A percentile compares a stretch with the other conserved stretches of the same genome.
These are phyloP conservation scores for Suhomyces chickasaworum DNA, from an alignment of 1,139 yeast species.

Conservation along the genomic window DNA sequence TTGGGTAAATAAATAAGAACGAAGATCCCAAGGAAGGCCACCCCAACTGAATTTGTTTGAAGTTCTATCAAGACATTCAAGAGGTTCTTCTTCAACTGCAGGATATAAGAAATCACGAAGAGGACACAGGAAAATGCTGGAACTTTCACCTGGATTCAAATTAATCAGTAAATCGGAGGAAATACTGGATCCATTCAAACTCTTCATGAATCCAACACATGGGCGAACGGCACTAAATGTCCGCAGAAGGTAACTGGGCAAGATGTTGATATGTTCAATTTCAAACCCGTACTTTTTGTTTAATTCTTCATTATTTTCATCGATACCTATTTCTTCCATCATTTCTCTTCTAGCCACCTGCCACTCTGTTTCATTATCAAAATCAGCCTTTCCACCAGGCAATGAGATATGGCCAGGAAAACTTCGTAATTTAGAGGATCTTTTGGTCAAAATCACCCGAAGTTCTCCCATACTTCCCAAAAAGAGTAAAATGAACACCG, in stretches of 20 bases:
- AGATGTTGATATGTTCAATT: conserved; percentile 56
- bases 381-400: conserved; percentile 88
- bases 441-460: conserved; percentile 72
- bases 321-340: conserved; percentile 82
- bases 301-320: conserved; percentile 49
- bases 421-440: conserved; percentile 66
- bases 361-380: conserved; percentile 64
- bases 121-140: conserved; percentile 70
- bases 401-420: conserved; percentile 88
- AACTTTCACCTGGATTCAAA: conserved; percentile 72
- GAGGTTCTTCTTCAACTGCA: conserved; percentile 22
- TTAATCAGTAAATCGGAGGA: conserved; percentile 27
- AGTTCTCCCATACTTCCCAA: conserved; percentile 72
- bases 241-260: conserved; percentile 78
- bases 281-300: conserved; percentile 50
- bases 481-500: conserved; percentile 73
- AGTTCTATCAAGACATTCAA: conserved; percentile 50
- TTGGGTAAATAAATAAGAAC: conserved; percentile 63
- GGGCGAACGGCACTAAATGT: conserved; percentile 85
- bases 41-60: conserved; percentile 60
- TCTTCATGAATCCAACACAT: conserved; percentile 63
- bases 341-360: conserved; percentile 79
- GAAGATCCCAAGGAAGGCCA: conserved; percentile 63
- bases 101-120: conserved; percentile 60
- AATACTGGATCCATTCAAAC: conserved; percentile 12